These are phyloP conservation scores for Phalaenopsis equestris DNA, from an alignment of 106 monocot genomes.

Conservation along the genomic window DNA sequence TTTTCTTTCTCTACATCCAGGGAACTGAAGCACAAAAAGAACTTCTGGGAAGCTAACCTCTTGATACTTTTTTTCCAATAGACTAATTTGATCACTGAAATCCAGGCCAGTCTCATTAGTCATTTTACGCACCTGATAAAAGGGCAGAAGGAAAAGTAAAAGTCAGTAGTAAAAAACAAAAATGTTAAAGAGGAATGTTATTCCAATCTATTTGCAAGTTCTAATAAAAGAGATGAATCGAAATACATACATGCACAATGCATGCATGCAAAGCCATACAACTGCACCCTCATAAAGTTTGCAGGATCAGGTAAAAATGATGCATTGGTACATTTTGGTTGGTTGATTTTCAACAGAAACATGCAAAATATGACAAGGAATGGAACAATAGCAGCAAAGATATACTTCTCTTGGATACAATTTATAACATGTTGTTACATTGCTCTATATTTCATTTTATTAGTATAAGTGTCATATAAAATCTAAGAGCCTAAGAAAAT, in stretches of 20 bases:
- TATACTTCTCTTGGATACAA: not conserved
- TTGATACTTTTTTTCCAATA: constrained; percentile 74
- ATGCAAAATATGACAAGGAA: not conserved
- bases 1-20: not conserved
- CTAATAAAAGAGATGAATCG: not conserved
- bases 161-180: not conserved
- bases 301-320: too few relatives aligned
- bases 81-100: constrained; percentile 71
- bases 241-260: not conserved
- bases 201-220: not conserved
- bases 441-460: not conserved
- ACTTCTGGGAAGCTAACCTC: constrained; percentile 28
- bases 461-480: not conserved
- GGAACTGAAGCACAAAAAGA: not conserved
- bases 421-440: not conserved
- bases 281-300: not conserved
- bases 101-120: constrained; percentile 79
- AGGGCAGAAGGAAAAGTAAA: not conserved
- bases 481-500: not conserved
- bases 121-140: constrained; percentile 62
- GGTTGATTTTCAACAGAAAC: not conserved
- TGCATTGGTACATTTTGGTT: not conserved
- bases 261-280: not conserved
- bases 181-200: not conserved
- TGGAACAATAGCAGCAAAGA: not conserved